phyloP scores from a whole-genome alignment of 2,329 filamentous ascomycete species.

The Diaporthe eres region DNA sequence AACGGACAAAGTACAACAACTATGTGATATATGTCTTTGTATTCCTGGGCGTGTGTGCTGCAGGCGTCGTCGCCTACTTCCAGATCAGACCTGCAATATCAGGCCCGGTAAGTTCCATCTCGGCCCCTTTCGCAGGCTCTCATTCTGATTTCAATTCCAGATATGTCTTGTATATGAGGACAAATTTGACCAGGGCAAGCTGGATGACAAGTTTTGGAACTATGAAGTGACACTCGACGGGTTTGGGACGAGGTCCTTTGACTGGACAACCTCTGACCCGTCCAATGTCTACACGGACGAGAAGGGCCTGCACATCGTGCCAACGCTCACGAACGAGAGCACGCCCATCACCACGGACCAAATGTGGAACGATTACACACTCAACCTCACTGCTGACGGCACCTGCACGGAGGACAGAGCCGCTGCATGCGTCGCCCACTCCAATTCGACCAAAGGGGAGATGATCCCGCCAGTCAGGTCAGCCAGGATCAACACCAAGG shows the following conservation, averaged over 20 bases:
- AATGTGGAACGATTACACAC: slow-evolving; percentile 56
- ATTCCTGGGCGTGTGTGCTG: slow-evolving; percentile 52
- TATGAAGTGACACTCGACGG: slow-evolving; percentile 50
- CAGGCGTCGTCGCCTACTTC: slow-evolving; percentile 52
- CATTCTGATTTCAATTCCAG: slow-evolving; percentile 26
- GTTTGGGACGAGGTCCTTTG: slow-evolving; percentile 65
- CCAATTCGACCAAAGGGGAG: slow-evolving; percentile 57
- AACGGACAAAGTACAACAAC: slow-evolving; percentile 53
- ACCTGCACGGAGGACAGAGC: slow-evolving; percentile 57
- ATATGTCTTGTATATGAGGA: slow-evolving; percentile 65
- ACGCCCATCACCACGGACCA: slow-evolving; percentile 56
- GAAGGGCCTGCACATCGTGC: slow-evolving; percentile 68
- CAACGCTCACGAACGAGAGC: slow-evolving; percentile 62
- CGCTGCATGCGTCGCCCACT: slow-evolving; percentile 54
- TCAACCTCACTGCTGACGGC: slow-evolving; percentile 60
- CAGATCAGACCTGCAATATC: slow-evolving; percentile 47
- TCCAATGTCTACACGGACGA: slow-evolving; percentile 63
- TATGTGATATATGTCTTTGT: slow-evolving; percentile 52
- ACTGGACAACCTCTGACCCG: slow-evolving; percentile 66
- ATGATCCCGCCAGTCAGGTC: slow-evolving; percentile 66
- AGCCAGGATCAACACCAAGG: slow-evolving; percentile 63
- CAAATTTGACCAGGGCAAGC: slow-evolving; percentile 53
- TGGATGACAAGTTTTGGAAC: slow-evolving; percentile 40
- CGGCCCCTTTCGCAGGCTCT: neutral
- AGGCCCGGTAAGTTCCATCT: slow-evolving; percentile 38